Conservation (phyloP, 2,329 filamentous ascomycete species). For the Huntiella omanensis region DNA sequence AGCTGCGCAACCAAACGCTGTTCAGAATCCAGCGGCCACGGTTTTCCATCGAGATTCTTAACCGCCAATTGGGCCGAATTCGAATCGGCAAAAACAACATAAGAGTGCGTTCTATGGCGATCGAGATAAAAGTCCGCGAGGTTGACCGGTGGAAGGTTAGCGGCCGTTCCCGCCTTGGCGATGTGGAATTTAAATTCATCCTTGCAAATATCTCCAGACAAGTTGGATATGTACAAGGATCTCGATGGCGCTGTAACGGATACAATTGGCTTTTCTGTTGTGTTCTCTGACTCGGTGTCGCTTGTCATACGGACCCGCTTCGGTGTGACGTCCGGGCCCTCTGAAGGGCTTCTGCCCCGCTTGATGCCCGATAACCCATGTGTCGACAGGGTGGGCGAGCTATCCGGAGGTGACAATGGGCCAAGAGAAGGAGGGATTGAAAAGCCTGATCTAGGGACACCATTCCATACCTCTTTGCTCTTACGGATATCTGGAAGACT, state of each 20-base stretch:
- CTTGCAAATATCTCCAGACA: slow-evolving; percentile 70
- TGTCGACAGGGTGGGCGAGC: no score
- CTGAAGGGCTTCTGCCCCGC: no score
- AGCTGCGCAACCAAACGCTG: slow-evolving; percentile 82
- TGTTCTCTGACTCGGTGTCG: no score
- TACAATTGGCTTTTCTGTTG: background rate
- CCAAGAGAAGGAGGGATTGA: no score
- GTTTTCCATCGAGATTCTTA: slow-evolving; percentile 51
- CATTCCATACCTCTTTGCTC: no score
- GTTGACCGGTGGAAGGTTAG: slow-evolving; percentile 22
- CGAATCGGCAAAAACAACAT: slow-evolving; percentile 51
- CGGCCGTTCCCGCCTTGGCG: no score
- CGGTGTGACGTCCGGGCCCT: no score
- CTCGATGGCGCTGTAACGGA: slow-evolving; percentile 36
- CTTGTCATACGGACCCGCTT: no score
- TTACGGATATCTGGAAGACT: no score
- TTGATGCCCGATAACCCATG: no score
- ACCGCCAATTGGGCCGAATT: slow-evolving; percentile 61
- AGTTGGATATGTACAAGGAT: slow-evolving; percentile 73
- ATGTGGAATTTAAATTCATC: slow-evolving; percentile 43
- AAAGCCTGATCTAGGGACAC: no score
- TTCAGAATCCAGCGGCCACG: slow-evolving; percentile 77
- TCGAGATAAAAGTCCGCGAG: slow-evolving; percentile 63
- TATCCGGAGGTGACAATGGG: no score
- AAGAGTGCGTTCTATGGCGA: slow-evolving; percentile 70